These are phyloP conservation scores for California macrophylla DNA, from an alignment of 441 rosid species.

Conservation along the genomic window DNA sequence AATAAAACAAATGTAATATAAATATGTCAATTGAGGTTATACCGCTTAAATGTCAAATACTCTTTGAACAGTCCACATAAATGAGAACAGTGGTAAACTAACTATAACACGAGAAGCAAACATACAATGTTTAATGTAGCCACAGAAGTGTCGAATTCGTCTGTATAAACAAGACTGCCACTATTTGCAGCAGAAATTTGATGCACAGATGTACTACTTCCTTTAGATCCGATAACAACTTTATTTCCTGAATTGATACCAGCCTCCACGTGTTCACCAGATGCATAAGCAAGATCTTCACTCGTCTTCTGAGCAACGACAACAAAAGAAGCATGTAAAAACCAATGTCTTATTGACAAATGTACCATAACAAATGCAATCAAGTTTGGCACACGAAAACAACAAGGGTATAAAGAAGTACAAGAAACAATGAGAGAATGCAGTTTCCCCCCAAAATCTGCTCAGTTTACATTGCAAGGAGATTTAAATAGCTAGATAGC, in stretches of 20 bases:
- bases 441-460: background rate
- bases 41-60: background rate
- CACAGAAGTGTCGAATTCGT: slow-evolving; percentile 68
- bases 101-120: slow-evolving; percentile 15
- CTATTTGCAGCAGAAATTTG: slow-evolving; percentile 34
- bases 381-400: background rate
- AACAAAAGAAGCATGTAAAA: slow-evolving; percentile 14
- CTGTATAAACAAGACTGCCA: slow-evolving; percentile 33
- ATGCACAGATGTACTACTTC: slow-evolving; percentile 26
- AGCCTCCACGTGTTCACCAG: slow-evolving; percentile 56
- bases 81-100: slow-evolving; percentile 1
- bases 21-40: slow-evolving; percentile 16
- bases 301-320: slow-evolving; percentile 46
- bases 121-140: slow-evolving; percentile 69
- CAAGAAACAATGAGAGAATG: background rate
- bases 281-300: slow-evolving; percentile 56
- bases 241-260: slow-evolving; percentile 30
- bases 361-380: background rate
- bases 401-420: background rate
- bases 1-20: slow-evolving; percentile 20
- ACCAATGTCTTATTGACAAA: background rate
- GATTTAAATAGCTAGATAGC: background rate
- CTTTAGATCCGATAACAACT: slow-evolving; percentile 40
- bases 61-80: slow-evolving; percentile 2
- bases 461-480: background rate